Conservation (phyloP, 1,139 yeast species). For the Blastobotrys capitulatus region DNA sequence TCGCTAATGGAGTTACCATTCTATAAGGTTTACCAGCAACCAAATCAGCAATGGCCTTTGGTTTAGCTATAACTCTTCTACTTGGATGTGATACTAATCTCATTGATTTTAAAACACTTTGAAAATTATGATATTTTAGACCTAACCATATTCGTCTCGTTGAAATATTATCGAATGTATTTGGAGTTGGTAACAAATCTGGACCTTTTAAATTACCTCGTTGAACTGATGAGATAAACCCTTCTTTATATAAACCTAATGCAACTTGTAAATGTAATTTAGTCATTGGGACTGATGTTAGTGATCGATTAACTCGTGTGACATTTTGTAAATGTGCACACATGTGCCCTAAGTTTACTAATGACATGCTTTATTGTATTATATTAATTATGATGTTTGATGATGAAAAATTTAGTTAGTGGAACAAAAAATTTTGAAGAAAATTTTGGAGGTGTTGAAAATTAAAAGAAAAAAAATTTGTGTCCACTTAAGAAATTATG, state of each 20-base stretch:
- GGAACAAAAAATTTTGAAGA: not conserved
- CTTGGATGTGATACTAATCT: constrained; percentile 81
- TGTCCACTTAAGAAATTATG: not conserved
- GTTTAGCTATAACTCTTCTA: constrained; percentile 58
- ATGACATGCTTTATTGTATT: constrained; percentile 52
- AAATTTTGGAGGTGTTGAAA: constrained; percentile 3
- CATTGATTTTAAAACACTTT: constrained; percentile 69
- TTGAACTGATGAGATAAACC: constrained; percentile 78
- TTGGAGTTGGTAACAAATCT: constrained; percentile 65
- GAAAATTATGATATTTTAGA: constrained; percentile 76
- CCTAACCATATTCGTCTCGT: constrained; percentile 90
- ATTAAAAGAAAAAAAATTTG: constrained; percentile 1
- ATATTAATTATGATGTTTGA: not conserved
- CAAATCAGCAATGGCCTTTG: constrained; percentile 61
- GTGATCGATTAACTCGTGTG: constrained; percentile 63
- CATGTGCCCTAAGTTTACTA: constrained; percentile 75
- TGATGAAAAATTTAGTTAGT: not conserved
- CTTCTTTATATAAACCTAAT: constrained; percentile 81
- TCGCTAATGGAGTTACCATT: constrained; percentile 73
- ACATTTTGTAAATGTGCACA: constrained; percentile 92
- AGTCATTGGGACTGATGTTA: constrained; percentile 81
- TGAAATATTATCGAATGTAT: constrained; percentile 81
- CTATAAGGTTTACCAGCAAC: constrained; percentile 75
- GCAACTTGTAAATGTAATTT: constrained; percentile 80
- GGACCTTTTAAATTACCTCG: constrained; percentile 92